phyloP scores from a whole-genome alignment of 192 early-diverging fungal species.

The Backusella morwellensis region DNA sequence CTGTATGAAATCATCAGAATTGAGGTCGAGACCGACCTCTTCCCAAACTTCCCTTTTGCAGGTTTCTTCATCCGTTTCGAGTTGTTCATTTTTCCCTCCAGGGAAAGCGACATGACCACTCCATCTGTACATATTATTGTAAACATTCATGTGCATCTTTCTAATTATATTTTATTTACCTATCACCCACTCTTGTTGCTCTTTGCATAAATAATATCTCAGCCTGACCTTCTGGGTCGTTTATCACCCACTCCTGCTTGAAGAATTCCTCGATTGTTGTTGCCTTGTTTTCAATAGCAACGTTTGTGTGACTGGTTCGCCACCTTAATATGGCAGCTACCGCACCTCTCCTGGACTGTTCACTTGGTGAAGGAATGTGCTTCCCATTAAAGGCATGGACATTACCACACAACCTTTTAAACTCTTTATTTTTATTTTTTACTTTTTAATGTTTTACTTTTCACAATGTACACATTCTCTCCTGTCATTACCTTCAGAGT shows the following conservation, averaged over 20 bases:
- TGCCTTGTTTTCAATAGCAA: neutral
- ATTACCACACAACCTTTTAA: neutral
- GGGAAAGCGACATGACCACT: constrained; percentile 32
- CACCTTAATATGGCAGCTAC: constrained; percentile 27
- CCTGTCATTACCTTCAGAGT: neutral
- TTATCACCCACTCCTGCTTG: constrained; percentile 17
- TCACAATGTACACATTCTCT: neutral
- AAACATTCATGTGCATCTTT: neutral
- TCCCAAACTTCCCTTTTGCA: constrained; percentile 25
- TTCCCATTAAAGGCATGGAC: neutral
- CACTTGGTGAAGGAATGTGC: constrained; percentile 20
- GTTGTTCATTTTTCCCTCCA: constrained; percentile 30
- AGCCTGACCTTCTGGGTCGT: constrained; percentile 14
- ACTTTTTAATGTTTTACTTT: neutral
- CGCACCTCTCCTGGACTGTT: constrained; percentile 22
- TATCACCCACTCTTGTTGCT: constrained; percentile 25
- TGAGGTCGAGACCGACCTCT: constrained; percentile 30
- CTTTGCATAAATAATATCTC: constrained; percentile 34
- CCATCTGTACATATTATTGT: constrained; percentile 12
- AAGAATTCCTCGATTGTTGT: constrained; percentile 15
- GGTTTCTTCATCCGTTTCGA: constrained; percentile 34
- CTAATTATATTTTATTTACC: neutral
- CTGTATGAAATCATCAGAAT: constrained; percentile 10
- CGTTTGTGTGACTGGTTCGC: neutral
- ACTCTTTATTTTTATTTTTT: neutral